Conservation (phyloP, 345 rosid genomes). For the Salix brachista region DNA sequence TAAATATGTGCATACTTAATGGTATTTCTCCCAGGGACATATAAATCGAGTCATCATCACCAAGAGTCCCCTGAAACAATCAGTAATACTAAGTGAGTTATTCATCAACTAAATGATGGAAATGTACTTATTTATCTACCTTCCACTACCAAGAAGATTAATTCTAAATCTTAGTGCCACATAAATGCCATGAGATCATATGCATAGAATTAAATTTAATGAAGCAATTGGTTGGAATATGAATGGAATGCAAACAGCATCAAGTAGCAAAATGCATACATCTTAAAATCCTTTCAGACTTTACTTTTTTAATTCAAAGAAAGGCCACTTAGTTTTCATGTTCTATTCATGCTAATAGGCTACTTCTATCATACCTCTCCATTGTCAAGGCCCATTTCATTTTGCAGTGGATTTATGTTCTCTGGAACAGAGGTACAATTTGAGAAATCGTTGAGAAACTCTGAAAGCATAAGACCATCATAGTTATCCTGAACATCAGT, state of each 20-base stretch:
- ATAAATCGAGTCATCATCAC: slow-evolving; percentile 86
- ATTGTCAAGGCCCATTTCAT: slow-evolving; percentile 53
- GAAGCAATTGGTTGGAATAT: neutral
- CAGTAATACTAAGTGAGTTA: slow-evolving; percentile 10
- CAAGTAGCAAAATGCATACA: neutral
- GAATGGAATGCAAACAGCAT: neutral
- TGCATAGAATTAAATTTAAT: neutral
- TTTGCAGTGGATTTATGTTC: slow-evolving; percentile 47
- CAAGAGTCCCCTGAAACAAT: slow-evolving; percentile 58
- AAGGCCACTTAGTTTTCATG: neutral
- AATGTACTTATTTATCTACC: slow-evolving; percentile 1
- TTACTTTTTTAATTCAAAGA: too few relatives aligned
- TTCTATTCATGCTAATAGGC: neutral
- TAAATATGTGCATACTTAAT: slow-evolving; percentile 53
- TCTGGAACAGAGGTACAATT: slow-evolving; percentile 50
- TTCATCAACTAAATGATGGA: slow-evolving; percentile 1
- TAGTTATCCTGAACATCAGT: slow-evolving; percentile 63
- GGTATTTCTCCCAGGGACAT: slow-evolving; percentile 99
- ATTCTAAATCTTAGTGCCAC: neutral
- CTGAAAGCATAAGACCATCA: slow-evolving; percentile 76
- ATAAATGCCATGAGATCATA: neutral
- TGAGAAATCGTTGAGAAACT: slow-evolving; percentile 58
- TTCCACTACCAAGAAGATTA: neutral
- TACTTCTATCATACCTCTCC: slow-evolving; percentile 54
- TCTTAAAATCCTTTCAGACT: neutral